Percentiles rank a stretch among this genome's conserved stretches.
Evolutionary conservation across 2,329 filamentous ascomycete genomes (phyloP).

Genomic region (Microcyclospora tardicrescens): DNA sequence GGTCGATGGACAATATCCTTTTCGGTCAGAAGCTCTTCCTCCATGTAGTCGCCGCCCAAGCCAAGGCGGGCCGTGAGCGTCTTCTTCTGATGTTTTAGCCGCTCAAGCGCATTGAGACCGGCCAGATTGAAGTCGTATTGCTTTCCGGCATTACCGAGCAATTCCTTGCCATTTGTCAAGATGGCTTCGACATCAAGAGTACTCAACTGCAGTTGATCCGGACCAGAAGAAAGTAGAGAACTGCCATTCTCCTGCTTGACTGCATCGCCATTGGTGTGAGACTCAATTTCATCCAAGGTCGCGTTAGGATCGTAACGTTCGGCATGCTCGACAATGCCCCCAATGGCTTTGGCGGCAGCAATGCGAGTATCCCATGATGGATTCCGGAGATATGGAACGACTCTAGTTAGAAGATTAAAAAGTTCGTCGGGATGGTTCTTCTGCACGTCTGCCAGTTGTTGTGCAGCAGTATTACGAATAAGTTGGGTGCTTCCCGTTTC

Average conservation of each 20-base stretch:
- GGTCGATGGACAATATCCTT: slow-evolving; percentile 42
- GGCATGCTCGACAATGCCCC: slow-evolving; percentile 84
- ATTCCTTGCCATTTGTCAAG: slow-evolving; percentile 67
- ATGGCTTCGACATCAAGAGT: slow-evolving; percentile 67
- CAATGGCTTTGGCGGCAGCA: slow-evolving; percentile 85
- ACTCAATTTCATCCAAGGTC: slow-evolving; percentile 18
- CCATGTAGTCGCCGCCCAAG: slow-evolving; percentile 68
- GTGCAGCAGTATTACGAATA: slow-evolving; percentile 92
- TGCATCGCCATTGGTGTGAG: slow-evolving; percentile 24
- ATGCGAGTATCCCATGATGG: slow-evolving; percentile 96
- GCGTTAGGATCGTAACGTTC: slow-evolving; percentile 69
- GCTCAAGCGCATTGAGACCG: slow-evolving; percentile 64
- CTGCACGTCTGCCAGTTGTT: slow-evolving; percentile 93
- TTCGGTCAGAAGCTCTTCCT: slow-evolving; percentile 66
- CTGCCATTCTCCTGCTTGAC: slow-evolving; percentile 45
- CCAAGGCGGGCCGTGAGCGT: slow-evolving; percentile 71
- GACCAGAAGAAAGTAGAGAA: slow-evolving; percentile 6
- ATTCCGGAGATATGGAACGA: slow-evolving; percentile 88
- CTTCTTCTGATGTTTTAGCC: slow-evolving; percentile 80
- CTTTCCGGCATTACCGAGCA: slow-evolving; percentile 69
- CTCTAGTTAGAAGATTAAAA: slow-evolving; percentile 84
- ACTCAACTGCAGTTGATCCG: slow-evolving; percentile 56
- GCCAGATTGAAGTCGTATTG: slow-evolving; percentile 76
- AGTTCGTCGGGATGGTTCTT: slow-evolving; percentile 96
- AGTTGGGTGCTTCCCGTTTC: slow-evolving; percentile 94